Evolutionary conservation across 2,329 filamentous ascomycete species (phyloP), one percentile per base, ranked within the genome.

Genomic region (Aspergillus latus): DNA sequence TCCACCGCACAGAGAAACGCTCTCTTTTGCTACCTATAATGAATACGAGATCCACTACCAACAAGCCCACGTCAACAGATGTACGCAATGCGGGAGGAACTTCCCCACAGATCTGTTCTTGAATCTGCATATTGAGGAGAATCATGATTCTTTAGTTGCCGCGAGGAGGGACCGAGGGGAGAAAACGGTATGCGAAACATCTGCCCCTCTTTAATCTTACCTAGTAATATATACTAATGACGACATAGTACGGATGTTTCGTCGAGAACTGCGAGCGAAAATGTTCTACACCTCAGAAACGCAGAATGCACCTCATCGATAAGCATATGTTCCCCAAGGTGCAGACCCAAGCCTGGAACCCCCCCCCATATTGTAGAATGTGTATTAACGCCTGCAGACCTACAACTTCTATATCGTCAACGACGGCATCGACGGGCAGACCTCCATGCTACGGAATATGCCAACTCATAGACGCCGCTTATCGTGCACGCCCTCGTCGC

Each of bases 371-470:
- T 16, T 28, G 5, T 4, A 16, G 28, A 21, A 8, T 10, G 32
- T 21, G 16, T 21, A 32, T 36, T 46, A 43, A 47, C 43, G 3
- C 21, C 8, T 47, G 1, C 66, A 80, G 75, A 89, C 90, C 66
- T 96, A 92, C 75, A 93, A 95, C 73, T 96, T 95, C 66, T 85
- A 86, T 49, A 84, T 97, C 51, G 88, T 95, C 2, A 90, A 92
- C 62, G 86, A 90, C 59, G 94, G 94, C n/a, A 89, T 97, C 59
- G 93, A 97, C 67, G 88, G 88, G 47, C 84, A 90, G 50, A 86
- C 81, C 43, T 96, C 91, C 15, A 85, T 99, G 74, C 78, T 97
- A 10, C 79, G 84, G 48, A 64, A 66, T 8, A 59, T 68, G 47
- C 64, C 70, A 34, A 65, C 62, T 26, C 66, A 70, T 39, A 61